Evolutionary conservation across 2,329 filamentous ascomycete genomes (phyloP), one percentile per base, ranked within the genome.

Genomic region (Colletotrichum camelliae): DNA sequence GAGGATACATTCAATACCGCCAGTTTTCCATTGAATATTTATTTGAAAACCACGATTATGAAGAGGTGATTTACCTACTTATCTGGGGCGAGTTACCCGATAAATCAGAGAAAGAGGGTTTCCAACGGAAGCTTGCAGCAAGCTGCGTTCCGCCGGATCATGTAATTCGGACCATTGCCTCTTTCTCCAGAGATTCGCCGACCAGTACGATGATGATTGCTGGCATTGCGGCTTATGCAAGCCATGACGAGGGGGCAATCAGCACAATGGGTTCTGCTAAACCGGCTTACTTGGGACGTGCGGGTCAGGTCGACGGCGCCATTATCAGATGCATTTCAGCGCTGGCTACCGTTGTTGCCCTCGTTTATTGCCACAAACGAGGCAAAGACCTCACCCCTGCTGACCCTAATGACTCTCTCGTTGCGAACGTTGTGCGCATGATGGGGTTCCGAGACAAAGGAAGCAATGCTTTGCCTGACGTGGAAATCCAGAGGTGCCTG

Each of bases 391-490:
- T 88, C 78, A 82, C 80, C 16, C 78, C 80, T 0, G 82, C 85
- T 2, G 79, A 82, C 9, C 62, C 79, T 0, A 77, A 82, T 7
- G 80, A 76, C 4, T 81, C 80, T 1, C 86, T 85, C 70, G 80
- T 86, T 15, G 85, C 87, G 24, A 89, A 89, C 74, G 76, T 89
- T 12, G 81, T 90, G 81, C 57, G 64, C 16, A 73, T 70, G 65
- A 73, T 73, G 70, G 70, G 70, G 31, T 73, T 62, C 43, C 31
- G 16, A 18, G 31, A 69, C 21, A 4, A 18, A 18, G n/a, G 66
- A 16, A 31, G 13, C 2, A 57, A 58, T 15, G 12, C 6, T 35
- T 24, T 39, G 18, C 55, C 85, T 4, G 82, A 87, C 70, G 79
- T 82, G 4, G 79, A 81, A n/a, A 79, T 80, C 8, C 77, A 82